Evolutionary conservation across 2,329 filamentous ascomycete genomes (phyloP), one percentile per base, ranked within the genome.

Genomic region (Helicocarpus griseus): DNA sequence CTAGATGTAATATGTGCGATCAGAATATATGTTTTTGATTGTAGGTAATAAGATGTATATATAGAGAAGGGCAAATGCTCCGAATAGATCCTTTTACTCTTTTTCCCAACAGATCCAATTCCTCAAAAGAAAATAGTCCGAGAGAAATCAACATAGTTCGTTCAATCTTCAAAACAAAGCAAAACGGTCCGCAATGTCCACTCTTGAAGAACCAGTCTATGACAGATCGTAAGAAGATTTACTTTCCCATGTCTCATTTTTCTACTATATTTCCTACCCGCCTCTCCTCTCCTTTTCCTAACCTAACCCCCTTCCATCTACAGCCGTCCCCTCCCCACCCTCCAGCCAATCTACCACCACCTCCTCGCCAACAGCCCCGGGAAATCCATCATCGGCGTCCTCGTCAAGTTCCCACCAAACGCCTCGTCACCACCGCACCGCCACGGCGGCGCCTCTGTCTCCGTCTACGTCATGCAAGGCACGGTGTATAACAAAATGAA

Each of bases 401-500:
- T 64, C 8, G 58, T 75, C 8, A 57, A 54, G 19, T 69, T 67
- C 41, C 65, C 67, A 0, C 72, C 72, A 0, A 62, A 67, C 39
- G 66, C 56, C 29, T 62, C 66, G 5, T 73, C 72, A 0, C 73
- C 74, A 1, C 71, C 75, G 0, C 74, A 77, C 56, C 67, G 67
- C 0, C 75, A 77, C 50, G 70, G 67, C 1, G 71, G 70, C 2
- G 72, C 71, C 3, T 65, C 69, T 0, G 71, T 73, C 8, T 58
- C 68, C 1, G 73, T 63, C 1, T 61, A 69, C 21, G 62, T 76
- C 2, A 54, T 72, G 31, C 60, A 62, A 17, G 74, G 73, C 14
- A 57, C 62, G 4, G 50, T 73, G 4, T 55, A 72, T 5, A 77
- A 73, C 50, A 72, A 74, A 21, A 78, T 78, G 75, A 77, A 78